Conservation (phyloP, 495 filamentous ascomycete genomes). For the Chlorociboria aeruginascens region DNA sequence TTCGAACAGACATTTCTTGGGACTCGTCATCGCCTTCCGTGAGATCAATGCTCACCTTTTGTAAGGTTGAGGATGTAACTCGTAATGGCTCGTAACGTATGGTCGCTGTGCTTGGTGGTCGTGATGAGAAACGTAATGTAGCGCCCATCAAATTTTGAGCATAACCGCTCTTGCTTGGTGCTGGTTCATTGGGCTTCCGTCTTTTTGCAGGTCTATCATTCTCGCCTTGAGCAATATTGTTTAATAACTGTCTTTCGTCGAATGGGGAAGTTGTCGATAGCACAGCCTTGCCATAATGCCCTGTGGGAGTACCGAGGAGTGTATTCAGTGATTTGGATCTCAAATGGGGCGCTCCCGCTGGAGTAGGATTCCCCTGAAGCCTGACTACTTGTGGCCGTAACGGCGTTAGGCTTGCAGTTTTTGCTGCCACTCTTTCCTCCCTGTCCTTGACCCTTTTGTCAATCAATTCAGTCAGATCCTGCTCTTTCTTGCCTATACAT, state of each 20-base stretch:
- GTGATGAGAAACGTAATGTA: conserved; percentile 25
- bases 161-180: conserved; percentile 31
- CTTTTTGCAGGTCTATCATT: conserved; percentile 14
- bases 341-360: conserved; percentile 3
- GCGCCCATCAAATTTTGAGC: conserved; percentile 40
- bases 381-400: not conserved
- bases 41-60: conserved; percentile 7
- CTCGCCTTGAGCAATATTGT: not conserved
- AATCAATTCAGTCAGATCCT: conserved; percentile 62
- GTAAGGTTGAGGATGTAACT: not conserved
- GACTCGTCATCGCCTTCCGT: conserved; percentile 11
- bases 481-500: conserved; percentile 53
- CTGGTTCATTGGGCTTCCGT: conserved; percentile 6
- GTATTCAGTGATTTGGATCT: conserved; percentile 32
- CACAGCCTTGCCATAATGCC: conserved; percentile 37
- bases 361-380: not conserved
- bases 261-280: conserved; percentile 36
- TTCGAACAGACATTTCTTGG: not conserved
- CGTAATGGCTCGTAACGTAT: conserved; percentile 13
- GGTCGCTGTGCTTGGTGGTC: conserved; percentile 10
- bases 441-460: conserved; percentile 48
- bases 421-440: conserved; percentile 30
- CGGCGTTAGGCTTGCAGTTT: conserved; percentile 4
- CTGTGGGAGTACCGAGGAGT: conserved; percentile 30
- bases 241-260: conserved; percentile 29